phyloP scores from a whole-genome alignment of 2,329 filamentous ascomycete genomes.

The Trichoderma sp. region DNA sequence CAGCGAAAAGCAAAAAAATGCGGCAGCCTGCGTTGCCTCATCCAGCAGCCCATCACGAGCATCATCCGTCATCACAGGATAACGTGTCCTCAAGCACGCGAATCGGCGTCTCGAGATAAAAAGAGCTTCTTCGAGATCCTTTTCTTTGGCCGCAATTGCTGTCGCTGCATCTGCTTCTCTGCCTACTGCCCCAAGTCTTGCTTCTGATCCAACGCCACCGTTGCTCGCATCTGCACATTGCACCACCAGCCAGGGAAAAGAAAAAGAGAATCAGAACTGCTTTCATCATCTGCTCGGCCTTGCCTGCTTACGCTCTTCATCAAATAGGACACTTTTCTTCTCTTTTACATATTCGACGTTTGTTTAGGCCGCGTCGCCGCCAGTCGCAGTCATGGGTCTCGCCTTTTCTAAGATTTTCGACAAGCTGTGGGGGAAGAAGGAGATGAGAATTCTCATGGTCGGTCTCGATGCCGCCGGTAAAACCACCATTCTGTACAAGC shows the following conservation, averaged over 20 bases:
- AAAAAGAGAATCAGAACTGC: slow-evolving; percentile 31
- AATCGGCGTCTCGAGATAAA: slow-evolving; percentile 24
- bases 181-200: background rate
- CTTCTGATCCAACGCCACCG: slow-evolving; percentile 27
- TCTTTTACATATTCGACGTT: slow-evolving; percentile 24
- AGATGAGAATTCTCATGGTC: slow-evolving; percentile 99
- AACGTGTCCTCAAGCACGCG: slow-evolving; percentile 35
- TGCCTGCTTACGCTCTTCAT: slow-evolving; percentile 39
- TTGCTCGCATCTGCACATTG: slow-evolving; percentile 14
- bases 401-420: slow-evolving; percentile 96
- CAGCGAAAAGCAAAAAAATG: slow-evolving; percentile 29
- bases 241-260: background rate
- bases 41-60: slow-evolving; percentile 7
- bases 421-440: slow-evolving; percentile 98
- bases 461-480: slow-evolving; percentile 99
- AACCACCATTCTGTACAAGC: slow-evolving; percentile 99
- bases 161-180: slow-evolving; percentile 8
- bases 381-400: slow-evolving; percentile 87
- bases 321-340: slow-evolving; percentile 37
- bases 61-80: slow-evolving; percentile 27
- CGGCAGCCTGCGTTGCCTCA: slow-evolving; percentile 27
- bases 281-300: background rate
- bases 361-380: slow-evolving; percentile 40
- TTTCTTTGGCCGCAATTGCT: slow-evolving; percentile 21
- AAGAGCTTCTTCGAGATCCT: slow-evolving; percentile 24